Base-by-base conservation (phyloP, 225 moss, liverwort and hornwort species). In the Polytrichum commune region DNA sequence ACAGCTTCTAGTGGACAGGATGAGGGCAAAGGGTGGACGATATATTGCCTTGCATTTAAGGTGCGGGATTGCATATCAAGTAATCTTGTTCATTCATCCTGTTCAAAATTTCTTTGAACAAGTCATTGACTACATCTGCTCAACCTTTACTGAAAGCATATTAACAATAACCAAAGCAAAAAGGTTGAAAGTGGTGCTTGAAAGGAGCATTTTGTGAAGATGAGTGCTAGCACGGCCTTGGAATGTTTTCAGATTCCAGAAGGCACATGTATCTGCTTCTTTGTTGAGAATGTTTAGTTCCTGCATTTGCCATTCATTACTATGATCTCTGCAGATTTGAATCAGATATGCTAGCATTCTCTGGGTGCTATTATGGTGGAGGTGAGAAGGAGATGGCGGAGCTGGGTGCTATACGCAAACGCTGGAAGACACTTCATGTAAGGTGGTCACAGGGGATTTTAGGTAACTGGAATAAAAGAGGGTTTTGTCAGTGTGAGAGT, bases 301-400 rank as follows among this genome's bases (percentile, higher is more conserved):
- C 46, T 46, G 46, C 1, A 46, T 46, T 46, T 46, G 16, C 46
- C 46, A 46, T 46, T 54, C 35, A 23, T 38, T 29, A 63, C 27
- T 26, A 63, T 26, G 25, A 63, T 3, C 62, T 73, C 29, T 64
- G 74, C 86, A 94, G 94, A 84, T 98, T 89, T 77, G 95, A 95
- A 74, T 86, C 98, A 67, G 95, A 98, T 76, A 98, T 98, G 98
- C 86, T 98, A 74, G 98, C 98, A 74, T 95, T 98, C 73, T 93
- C 91, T 68, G 89, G 92, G 58, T 98, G 98, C 69, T 95, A 98
- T 74, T 95, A 95, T 76, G 98, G 95, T 70, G 98, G 98, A 67
- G 98, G 98, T 27, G 81, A 84, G 28, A 83, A 91, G 77, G 98
- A 98, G 66, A 83, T 78, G 4, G 69, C 26, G 38, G 95, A 95